Percentiles rank a stretch among this genome's conserved stretches.
Evolutionary conservation across 129 eudicot genomes (phyloP).

Genomic region (Glebionis coronaria): DNA sequence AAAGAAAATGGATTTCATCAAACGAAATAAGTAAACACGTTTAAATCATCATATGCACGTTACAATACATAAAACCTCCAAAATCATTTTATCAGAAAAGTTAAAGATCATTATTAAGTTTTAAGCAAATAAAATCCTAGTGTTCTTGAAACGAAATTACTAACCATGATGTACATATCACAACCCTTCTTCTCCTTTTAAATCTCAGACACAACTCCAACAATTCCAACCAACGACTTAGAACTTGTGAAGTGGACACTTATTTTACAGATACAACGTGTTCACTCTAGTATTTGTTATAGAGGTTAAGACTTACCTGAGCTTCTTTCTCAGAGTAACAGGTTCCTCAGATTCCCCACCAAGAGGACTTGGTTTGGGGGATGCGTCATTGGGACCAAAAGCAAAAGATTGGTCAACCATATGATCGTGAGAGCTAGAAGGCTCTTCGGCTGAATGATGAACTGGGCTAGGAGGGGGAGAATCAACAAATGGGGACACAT

Average conservation of each 20-base stretch:
- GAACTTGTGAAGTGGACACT: too few relatives aligned
- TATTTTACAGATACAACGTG: constrained; percentile 32
- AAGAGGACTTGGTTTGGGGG: too few relatives aligned
- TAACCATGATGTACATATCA: constrained; percentile 89
- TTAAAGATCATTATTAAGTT: neutral
- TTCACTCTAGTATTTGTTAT: neutral
- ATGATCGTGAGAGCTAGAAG: too few relatives aligned
- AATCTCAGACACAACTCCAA: constrained; percentile 86
- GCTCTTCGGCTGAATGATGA: too few relatives aligned
- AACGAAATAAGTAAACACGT: too few relatives aligned
- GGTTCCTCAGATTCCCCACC: too few relatives aligned
- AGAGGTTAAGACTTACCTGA: constrained; percentile 56
- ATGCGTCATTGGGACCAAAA: too few relatives aligned
- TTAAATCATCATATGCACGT: too few relatives aligned
- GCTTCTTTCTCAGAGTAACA: constrained; percentile 87
- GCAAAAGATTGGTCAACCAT: too few relatives aligned
- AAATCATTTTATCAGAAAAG: neutral
- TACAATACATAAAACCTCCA: neutral
- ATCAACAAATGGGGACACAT: too few relatives aligned
- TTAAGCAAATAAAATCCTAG: constrained; percentile 5
- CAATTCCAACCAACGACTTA: constrained; percentile 90
- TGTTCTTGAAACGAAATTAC: constrained; percentile 25
- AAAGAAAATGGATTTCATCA: too few relatives aligned
- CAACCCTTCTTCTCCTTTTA: constrained; percentile 98
- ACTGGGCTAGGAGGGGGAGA: too few relatives aligned